Conservation (phyloP, 148 eudicot species). For the Heliamphora exappendiculata region DNA sequence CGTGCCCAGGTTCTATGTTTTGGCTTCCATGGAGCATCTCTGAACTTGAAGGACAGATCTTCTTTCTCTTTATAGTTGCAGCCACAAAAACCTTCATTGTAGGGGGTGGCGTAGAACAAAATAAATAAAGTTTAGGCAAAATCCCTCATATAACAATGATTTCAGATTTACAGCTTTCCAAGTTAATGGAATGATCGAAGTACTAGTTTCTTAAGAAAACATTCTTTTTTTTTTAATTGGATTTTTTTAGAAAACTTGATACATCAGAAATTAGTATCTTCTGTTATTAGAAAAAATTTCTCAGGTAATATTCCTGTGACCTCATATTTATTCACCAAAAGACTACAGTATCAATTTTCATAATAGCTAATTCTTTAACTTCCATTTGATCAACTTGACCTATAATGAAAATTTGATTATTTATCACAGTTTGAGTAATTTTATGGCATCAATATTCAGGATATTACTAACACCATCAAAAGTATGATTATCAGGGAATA, state of each 20-base stretch:
- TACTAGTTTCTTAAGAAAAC: not conserved
- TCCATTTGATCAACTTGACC: no score
- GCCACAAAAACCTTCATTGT: constrained; percentile 67
- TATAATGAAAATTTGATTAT: no score
- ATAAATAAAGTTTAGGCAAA: not conserved
- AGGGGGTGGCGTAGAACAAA: not conserved
- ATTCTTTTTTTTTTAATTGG: no score
- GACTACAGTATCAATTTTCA: no score
- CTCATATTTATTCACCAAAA: no score
- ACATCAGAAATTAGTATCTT: not conserved
- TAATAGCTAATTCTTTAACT: no score
- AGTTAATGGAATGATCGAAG: not conserved
- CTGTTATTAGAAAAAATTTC: not conserved
- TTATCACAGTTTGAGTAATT: no score
- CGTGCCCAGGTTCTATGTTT: constrained; percentile 13
- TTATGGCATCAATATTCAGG: no score
- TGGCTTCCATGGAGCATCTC: constrained; percentile 62
- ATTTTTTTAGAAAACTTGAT: not conserved
- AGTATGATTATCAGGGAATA: no score
- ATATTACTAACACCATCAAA: no score
- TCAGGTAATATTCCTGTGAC: not conserved
- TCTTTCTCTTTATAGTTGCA: constrained; percentile 78
- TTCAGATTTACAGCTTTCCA: not conserved
- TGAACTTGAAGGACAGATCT: constrained; percentile 48
- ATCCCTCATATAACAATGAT: not conserved